Percentiles rank a stretch among this genome's conserved stretches.
These are phyloP conservation scores for Aspergillus novofumigatus DNA, from an alignment of 2,329 filamentous ascomycete species.

Conservation along the genomic window DNA sequence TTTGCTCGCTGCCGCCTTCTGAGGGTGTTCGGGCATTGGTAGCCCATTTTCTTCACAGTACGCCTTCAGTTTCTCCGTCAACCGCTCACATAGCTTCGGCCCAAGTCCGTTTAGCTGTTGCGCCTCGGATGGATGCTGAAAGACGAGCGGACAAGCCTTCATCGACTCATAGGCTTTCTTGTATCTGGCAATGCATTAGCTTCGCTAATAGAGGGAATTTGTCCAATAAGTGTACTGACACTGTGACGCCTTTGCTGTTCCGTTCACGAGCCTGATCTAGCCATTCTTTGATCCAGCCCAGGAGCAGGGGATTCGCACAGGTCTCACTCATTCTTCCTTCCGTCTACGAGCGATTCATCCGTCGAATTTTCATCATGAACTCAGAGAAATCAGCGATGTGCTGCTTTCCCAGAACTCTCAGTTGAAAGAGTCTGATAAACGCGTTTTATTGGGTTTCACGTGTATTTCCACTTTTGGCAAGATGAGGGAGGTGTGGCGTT, in stretches of 20 bases:
- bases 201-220: not conserved
- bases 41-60: constrained; percentile 65
- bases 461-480: not conserved
- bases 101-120: constrained; percentile 71
- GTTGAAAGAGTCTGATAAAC: not conserved
- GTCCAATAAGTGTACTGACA: constrained; percentile 30
- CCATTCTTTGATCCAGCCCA: constrained; percentile 75
- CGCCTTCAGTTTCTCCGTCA: constrained; percentile 54
- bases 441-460: not conserved
- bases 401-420: not conserved
- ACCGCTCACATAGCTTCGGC: constrained; percentile 63
- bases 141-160: constrained; percentile 66
- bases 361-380: not conserved
- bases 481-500: not conserved
- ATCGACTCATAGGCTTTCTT: constrained; percentile 73
- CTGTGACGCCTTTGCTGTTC: constrained; percentile 64
- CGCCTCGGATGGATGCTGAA: constrained; percentile 69
- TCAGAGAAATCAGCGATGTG: constrained; percentile 9
- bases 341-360: not conserved
- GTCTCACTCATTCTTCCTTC: constrained; percentile 29
- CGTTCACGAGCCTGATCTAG: constrained; percentile 64
- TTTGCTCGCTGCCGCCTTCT: constrained; percentile 30
- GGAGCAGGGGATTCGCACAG: constrained; percentile 66
- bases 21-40: constrained; percentile 60
- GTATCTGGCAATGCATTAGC: constrained; percentile 49